A percentile compares a stretch with the other conserved stretches of the same genome.
phyloP scores from a whole-genome alignment of 1,284 basidiomycete genomes.

The Sphagnurus paluster region DNA sequence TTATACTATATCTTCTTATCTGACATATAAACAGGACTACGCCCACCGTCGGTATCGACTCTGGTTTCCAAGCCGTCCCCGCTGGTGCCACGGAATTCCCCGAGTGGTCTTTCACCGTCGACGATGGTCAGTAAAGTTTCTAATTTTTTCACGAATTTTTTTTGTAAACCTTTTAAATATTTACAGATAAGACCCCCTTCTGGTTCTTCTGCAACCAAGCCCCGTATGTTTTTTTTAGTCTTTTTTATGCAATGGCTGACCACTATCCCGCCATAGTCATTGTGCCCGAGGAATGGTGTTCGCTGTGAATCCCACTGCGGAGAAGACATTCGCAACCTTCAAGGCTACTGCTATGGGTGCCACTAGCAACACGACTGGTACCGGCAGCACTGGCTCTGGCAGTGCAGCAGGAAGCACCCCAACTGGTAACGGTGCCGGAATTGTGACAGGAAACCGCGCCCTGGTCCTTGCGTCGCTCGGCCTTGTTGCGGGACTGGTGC shows the following conservation, averaged over 20 bases:
- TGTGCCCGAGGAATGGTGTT: constrained; percentile 49
- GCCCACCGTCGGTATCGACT: constrained; percentile 37
- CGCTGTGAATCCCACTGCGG: constrained; percentile 45
- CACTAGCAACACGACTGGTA: constrained; percentile 2
- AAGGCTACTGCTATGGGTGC: constrained; percentile 20
- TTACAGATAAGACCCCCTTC: constrained; percentile 30
- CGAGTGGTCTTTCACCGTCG: constrained; percentile 37
- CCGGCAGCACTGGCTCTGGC: not conserved
- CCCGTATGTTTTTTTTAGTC: constrained; percentile 22
- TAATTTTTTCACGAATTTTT: not conserved
- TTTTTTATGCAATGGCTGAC: not conserved
- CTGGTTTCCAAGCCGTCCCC: constrained; percentile 36
- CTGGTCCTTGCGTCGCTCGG: constrained; percentile 10
- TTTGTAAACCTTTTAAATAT: not conserved
- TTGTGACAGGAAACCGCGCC: constrained; percentile 10
- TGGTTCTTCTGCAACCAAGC: constrained; percentile 49
- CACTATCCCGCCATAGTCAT: constrained; percentile 26
- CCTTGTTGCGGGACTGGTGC: constrained; percentile 14
- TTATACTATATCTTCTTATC: not conserved
- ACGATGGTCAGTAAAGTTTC: constrained; percentile 30
- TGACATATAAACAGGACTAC: not conserved
- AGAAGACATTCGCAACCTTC: constrained; percentile 41
- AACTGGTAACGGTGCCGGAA: constrained; percentile 7
- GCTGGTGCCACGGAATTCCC: constrained; percentile 29
- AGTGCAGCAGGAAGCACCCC: not conserved